Evolutionary conservation across 495 filamentous ascomycete species (phyloP).

Genomic region (Parmelia sp.): DNA sequence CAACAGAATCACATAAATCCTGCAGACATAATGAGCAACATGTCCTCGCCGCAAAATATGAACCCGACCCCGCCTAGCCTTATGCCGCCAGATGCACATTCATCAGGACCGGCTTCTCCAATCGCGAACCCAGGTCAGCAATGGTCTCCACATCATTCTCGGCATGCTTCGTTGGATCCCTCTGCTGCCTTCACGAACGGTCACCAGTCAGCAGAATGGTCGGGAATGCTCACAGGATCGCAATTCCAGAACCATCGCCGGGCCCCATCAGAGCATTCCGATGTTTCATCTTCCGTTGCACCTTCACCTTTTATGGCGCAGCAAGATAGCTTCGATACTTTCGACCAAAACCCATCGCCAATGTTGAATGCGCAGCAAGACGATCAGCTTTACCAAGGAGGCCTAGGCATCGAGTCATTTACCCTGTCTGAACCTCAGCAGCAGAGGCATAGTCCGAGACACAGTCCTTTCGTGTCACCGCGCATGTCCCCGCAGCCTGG

Average conservation of each 20-base stretch:
- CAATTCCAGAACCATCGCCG: slow-evolving; percentile 72
- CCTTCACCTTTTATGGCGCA: slow-evolving; percentile 75
- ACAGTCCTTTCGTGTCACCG: slow-evolving; percentile 83
- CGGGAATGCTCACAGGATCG: slow-evolving; percentile 39
- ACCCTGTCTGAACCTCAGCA: slow-evolving; percentile 69
- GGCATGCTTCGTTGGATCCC: slow-evolving; percentile 75
- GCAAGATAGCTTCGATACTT: slow-evolving; percentile 69
- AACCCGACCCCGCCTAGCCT: slow-evolving; percentile 42
- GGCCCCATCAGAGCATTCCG: slow-evolving; percentile 85
- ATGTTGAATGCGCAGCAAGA: slow-evolving; percentile 70
- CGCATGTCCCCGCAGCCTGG: slow-evolving; percentile 68
- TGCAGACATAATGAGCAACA: slow-evolving; percentile 62
- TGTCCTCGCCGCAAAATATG: slow-evolving; percentile 63
- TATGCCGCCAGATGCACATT: slow-evolving; percentile 21
- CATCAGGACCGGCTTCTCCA: slow-evolving; percentile 48
- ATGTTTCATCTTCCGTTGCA: slow-evolving; percentile 72
- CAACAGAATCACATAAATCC: slow-evolving; percentile 47
- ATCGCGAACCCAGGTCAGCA: slow-evolving; percentile 40
- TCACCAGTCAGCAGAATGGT: slow-evolving; percentile 59
- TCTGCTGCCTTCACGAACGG: slow-evolving; percentile 63
- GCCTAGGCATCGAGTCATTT: slow-evolving; percentile 71
- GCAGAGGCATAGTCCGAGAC: slow-evolving; percentile 61
- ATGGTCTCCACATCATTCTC: slow-evolving; percentile 59
- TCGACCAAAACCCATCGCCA: slow-evolving; percentile 71
- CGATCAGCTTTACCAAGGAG: slow-evolving; percentile 62